Evolutionary conservation across 805 yeast genomes (phyloP), one percentile per base, ranked within the genome.

Genomic region (Diddensiella santjacobensis): DNA sequence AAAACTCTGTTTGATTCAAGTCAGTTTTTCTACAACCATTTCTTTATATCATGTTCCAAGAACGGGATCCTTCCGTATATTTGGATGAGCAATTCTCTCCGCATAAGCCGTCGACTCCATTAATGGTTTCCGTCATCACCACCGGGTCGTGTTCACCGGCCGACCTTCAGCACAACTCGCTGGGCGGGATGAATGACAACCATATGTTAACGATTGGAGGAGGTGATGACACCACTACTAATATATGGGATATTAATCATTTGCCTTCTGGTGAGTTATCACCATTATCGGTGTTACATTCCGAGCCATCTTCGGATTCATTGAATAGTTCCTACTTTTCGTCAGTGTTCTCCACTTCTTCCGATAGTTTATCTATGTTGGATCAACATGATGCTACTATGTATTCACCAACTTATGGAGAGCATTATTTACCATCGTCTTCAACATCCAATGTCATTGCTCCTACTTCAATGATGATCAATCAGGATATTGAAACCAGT

Each of bases 251-350:
- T 26, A 26, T 26, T 26, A 26, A 26, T 26, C 31, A 26, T 26
- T 26, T 26, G 13, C 31, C 31, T 13, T 26, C 31, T 8, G 20
- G 38, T 17, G 20, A n/a, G 18, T 17, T 17, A 17, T 35, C 38
- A 8, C 38, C 38, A 35, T 17, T 35, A 17, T 35, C 38, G 10
- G 38, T 35, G 18, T 17, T 35, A 17, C 38, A 35, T 35, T 35
- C 38, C 38, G 38, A 35, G 20, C 20, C 38, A 6, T 35, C 38
- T 6, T 35, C 38, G 38, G 38, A 35, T 13, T n/a, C 20, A 6
- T 17, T 35, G 15, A 35, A 35, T 35, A 17, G 38, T 17, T 10
- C 38, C 8, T 35, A 35, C 38, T 35, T 35, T 17, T 35, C 38
- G 18, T 35, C 38, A 17, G 38, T 35, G 38, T 17, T 35, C 8